Base-by-base conservation (phyloP, 2,329 filamentous ascomycete species). In the Tolypocladium tropicale region DNA sequence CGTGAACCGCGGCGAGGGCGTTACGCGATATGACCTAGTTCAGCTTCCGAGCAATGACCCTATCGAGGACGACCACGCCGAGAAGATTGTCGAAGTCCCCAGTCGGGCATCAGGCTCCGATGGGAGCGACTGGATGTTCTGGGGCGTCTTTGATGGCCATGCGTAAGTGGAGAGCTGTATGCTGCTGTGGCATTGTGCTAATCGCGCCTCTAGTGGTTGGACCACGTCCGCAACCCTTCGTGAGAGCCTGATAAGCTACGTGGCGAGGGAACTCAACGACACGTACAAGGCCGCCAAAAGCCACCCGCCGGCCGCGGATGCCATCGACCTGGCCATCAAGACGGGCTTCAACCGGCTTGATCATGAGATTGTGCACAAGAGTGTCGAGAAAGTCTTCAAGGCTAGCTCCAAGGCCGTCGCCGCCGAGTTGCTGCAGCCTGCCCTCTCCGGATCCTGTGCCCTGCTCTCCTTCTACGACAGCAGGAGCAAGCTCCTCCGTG, bases 131-230 rank as follows among this genome's bases (percentile, higher is more conserved):
- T 99, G 94, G 94, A 97, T 97, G 91, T 99, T 99, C 71, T 99
- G 95, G 94, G 94, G 92, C 57, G 92, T 99, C 21, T 99, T 97
- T 71, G 94, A 99, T 68, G 94, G 94, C 0, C 94, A 99, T 72
- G 90, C 89, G 90, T 93, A 76, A 72, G 82, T 80, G 12, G 23
- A 14, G 3, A 4, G 12, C 33, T 48, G 25, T 39, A 53, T 41
- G 58, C 57, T 63, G 33, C 64, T 48, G 41, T 21, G 28, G 28
- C 18, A 7, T 50, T 12, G 18, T n/a, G 18, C 63, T 56, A 16
- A 54, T 23, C 11, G 21, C 32, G 16, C 3, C 32, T 41, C 56
- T 63, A 95, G 90, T 50, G 94, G 94, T 63, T 99, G 94, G 94
- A 96, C 94, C 5, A 99, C 94, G 7, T 97, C 94, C 41, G 94